These are phyloP conservation scores for Atalantia buxifolia DNA, from an alignment of 345 rosid species.

Conservation along the genomic window DNA sequence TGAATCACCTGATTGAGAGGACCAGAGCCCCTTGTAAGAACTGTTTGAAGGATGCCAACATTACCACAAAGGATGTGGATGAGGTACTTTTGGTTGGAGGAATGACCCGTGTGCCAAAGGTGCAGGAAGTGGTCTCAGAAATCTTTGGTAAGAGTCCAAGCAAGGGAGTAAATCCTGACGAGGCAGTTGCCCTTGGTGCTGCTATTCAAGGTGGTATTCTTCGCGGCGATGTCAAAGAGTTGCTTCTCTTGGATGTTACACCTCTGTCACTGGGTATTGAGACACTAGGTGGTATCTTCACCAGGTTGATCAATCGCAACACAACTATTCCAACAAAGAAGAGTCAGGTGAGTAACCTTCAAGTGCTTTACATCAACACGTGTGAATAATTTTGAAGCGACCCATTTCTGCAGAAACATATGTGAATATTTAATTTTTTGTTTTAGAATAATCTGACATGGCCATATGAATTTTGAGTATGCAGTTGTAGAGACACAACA, in stretches of 20 bases:
- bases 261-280: constrained; percentile 88
- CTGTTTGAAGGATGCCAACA: constrained; percentile 81
- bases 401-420: background rate
- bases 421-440: background rate
- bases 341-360: constrained; percentile 45
- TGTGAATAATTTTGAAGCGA: background rate
- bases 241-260: constrained; percentile 84
- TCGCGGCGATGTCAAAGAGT: constrained; percentile 89
- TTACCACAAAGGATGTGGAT: constrained; percentile 62
- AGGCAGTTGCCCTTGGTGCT: constrained; percentile 91
- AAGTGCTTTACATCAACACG: background rate
- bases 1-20: constrained; percentile 70
- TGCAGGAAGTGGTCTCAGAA: constrained; percentile 68
- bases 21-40: constrained; percentile 67
- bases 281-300: constrained; percentile 84
- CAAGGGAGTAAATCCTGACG: constrained; percentile 89
- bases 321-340: constrained; percentile 93
- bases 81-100: constrained; percentile 93
- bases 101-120: constrained; percentile 97
- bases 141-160: constrained; percentile 85
- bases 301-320: constrained; percentile 67
- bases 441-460: background rate
- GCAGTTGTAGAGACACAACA: background rate
- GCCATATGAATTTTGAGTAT: background rate
- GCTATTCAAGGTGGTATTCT: constrained; percentile 92